Conservation (phyloP, 805 yeast genomes). For the Sugiyamaella mastotermitis region DNA sequence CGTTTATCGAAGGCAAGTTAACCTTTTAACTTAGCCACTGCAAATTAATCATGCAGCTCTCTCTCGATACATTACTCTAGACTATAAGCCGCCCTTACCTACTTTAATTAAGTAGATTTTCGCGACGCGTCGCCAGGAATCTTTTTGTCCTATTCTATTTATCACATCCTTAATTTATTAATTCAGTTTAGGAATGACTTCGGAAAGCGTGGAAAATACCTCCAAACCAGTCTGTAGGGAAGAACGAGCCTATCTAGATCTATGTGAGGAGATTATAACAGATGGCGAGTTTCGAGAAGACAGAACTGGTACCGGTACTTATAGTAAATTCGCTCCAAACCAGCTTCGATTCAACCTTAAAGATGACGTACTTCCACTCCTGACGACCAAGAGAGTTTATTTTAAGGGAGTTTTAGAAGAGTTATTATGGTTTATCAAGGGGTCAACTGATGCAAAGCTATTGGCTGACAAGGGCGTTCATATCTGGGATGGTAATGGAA, state of each 20-base stretch:
- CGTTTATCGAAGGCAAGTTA: no score
- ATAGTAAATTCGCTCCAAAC: slow-evolving; percentile 89
- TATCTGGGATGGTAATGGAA: slow-evolving; percentile 99
- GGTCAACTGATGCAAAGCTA: slow-evolving; percentile 80
- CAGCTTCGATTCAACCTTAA: slow-evolving; percentile 77
- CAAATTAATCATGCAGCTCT: no score
- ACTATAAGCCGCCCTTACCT: no score
- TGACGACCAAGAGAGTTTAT: slow-evolving; percentile 91
- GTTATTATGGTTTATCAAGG: slow-evolving; percentile 86
- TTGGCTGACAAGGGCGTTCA: slow-evolving; percentile 81
- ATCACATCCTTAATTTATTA: no score
- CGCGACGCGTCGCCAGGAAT: no score
- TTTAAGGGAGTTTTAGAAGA: slow-evolving; percentile 86
- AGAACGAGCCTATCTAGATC: slow-evolving; percentile 81
- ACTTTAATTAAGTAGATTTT: no score
- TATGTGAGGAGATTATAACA: slow-evolving; percentile 67
- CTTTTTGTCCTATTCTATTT: no score
- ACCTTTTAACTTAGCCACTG: no score
- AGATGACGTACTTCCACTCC: slow-evolving; percentile 71
- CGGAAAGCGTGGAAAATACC: no score
- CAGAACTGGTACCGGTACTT: slow-evolving; percentile 96
- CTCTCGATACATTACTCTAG: no score
- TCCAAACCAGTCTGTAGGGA: no score
- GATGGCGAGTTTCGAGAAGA: slow-evolving; percentile 92
- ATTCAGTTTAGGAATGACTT: no score